Evolutionary conservation across 306 rosid genomes (phyloP).

Genomic region (Cicer yamashitae): DNA sequence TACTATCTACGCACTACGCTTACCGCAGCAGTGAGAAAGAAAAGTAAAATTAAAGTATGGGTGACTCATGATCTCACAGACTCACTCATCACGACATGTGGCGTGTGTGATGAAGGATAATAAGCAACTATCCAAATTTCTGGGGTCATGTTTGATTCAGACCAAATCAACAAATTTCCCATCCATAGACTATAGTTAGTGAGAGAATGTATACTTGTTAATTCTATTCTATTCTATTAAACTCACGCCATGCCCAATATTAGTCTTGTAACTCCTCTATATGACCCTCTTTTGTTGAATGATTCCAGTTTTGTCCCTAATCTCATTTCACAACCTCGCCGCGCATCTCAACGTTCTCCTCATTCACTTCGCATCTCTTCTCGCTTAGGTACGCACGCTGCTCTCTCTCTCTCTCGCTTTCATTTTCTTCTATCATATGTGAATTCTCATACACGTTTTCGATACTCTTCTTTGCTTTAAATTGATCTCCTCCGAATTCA

Average conservation of each 20-base stretch:
- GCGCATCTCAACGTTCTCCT: conserved; percentile 35
- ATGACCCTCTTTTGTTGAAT: conserved; percentile 16
- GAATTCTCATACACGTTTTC: not conserved
- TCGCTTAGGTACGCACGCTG: conserved; percentile 45
- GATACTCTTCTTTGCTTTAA: not conserved
- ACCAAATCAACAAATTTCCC: not conserved
- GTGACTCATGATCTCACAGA: no score
- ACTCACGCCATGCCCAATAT: conserved; percentile 32
- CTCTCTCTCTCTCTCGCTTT: not conserved
- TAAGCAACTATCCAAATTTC: not conserved
- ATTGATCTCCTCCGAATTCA: not conserved
- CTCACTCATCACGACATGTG: not conserved
- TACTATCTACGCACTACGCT: no score
- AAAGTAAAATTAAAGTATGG: no score
- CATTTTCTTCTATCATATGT: not conserved
- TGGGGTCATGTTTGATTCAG: not conserved
- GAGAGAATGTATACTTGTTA: no score
- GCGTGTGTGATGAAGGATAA: not conserved
- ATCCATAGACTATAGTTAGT: not conserved
- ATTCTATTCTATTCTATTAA: not conserved
- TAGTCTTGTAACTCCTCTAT: not conserved
- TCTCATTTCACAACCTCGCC: conserved; percentile 32
- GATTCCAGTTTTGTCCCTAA: conserved; percentile 47
- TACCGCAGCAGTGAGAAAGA: no score
- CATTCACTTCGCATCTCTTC: conserved; percentile 45